phyloP scores from a whole-genome alignment of 73 alveolate genomes.

The Paramecium tetraurelia region DNA sequence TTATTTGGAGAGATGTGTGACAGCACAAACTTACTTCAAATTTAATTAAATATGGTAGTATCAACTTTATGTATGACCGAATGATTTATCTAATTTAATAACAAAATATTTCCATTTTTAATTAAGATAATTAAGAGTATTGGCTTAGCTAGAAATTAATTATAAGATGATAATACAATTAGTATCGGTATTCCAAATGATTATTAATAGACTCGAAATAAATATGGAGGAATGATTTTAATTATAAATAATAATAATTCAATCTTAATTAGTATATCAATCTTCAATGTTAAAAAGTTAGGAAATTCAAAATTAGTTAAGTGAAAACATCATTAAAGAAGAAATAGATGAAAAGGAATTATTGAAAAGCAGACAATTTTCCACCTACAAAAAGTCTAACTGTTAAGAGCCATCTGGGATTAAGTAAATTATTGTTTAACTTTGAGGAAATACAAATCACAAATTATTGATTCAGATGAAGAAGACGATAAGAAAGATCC shows the following conservation, averaged over 20 bases:
- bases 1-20: constrained; percentile 33
- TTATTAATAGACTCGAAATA: neutral
- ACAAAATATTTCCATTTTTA: neutral
- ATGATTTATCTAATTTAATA: neutral
- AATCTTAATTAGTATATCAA: neutral
- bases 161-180: no score
- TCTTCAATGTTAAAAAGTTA: neutral
- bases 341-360: neutral
- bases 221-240: neutral
- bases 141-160: neutral
- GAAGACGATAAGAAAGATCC: neutral
- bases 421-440: neutral
- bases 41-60: constrained; percentile 22
- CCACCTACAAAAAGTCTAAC: neutral
- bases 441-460: neutral
- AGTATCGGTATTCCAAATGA: neutral
- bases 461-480: neutral
- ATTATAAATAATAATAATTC: neutral
- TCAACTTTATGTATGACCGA: neutral
- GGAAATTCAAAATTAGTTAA: neutral
- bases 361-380: neutral
- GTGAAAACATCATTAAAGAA: neutral
- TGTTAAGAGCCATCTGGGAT: neutral
- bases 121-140: no score
- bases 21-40: neutral